Conservation (phyloP, 805 yeast species). For the Hanseniaspora jakobsenii region DNA sequence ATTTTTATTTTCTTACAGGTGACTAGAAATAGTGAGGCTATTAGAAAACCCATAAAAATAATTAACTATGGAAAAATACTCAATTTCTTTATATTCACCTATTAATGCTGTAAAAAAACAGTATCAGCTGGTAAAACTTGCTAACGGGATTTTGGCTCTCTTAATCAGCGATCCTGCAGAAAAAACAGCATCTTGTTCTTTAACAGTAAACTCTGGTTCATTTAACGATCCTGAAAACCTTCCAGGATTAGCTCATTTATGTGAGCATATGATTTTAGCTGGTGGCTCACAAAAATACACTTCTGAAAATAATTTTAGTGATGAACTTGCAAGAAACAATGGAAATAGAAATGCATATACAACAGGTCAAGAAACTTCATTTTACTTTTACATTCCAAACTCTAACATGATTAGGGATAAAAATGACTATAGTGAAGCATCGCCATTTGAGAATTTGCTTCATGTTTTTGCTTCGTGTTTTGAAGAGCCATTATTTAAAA, state of each 20-base stretch:
- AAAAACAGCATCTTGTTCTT: constrained; percentile 52
- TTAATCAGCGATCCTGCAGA: constrained; percentile 66
- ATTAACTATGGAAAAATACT: constrained; percentile 8
- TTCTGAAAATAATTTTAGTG: constrained; percentile 35
- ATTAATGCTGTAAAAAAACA: constrained; percentile 30
- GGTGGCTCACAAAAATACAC: constrained; percentile 48
- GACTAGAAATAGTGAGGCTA: no score
- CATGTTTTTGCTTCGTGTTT: constrained; percentile 42
- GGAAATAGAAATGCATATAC: constrained; percentile 61
- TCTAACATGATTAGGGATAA: constrained; percentile 19
- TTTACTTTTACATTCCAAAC: constrained; percentile 49
- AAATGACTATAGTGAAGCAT: constrained; percentile 14
- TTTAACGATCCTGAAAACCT: constrained; percentile 58
- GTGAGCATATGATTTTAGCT: constrained; percentile 58
- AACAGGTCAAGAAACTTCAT: constrained; percentile 53
- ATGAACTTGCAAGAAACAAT: constrained; percentile 35
- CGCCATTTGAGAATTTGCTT: constrained; percentile 36
- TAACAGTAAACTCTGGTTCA: constrained; percentile 72
- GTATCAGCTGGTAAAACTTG: constrained; percentile 38
- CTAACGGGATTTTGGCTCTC: constrained; percentile 58
- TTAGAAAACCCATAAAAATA: neutral
- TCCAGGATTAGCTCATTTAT: constrained; percentile 79
- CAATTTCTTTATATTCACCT: constrained; percentile 27
- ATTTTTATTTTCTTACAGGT: no score
- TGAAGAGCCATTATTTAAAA: constrained; percentile 39